A percentile compares a stretch with the other conserved stretches of the same genome.
Conservation (phyloP, 1,139 yeast species). For the Candida freyschussii region DNA sequence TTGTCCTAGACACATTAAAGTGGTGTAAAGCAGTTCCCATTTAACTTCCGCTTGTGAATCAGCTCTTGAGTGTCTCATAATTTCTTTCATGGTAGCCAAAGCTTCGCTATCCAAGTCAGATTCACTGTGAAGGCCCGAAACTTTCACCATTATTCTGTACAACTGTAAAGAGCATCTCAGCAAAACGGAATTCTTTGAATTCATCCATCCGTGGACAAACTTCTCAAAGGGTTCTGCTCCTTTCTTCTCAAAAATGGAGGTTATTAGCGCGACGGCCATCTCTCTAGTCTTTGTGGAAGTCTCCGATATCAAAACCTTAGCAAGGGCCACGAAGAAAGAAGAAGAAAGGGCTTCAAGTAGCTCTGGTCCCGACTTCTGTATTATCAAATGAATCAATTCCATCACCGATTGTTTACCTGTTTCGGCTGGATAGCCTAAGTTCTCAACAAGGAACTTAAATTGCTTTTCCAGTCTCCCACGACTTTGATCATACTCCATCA, state of each 20-base stretch:
- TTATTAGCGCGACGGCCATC: constrained; percentile 66
- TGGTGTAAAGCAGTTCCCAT: constrained; percentile 78
- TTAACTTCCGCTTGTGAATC: constrained; percentile 37
- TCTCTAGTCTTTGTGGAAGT: constrained; percentile 80
- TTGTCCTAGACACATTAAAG: constrained; percentile 49
- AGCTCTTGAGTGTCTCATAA: constrained; percentile 35
- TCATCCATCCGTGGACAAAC: constrained; percentile 66
- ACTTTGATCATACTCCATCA: constrained; percentile 95
- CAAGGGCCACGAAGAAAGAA: constrained; percentile 78
- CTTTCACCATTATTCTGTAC: constrained; percentile 57
- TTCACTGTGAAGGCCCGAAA: constrained; percentile 39
- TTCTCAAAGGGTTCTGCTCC: constrained; percentile 49
- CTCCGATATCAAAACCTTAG: constrained; percentile 75
- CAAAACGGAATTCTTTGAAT: constrained; percentile 46
- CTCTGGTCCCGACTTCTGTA: constrained; percentile 61
- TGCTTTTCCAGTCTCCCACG: constrained; percentile 80
- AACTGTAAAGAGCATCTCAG: constrained; percentile 74
- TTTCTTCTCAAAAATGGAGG: constrained; percentile 50
- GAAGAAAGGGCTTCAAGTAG: constrained; percentile 58
- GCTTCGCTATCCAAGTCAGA: constrained; percentile 33
- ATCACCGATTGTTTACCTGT: constrained; percentile 87
- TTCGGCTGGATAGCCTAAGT: constrained; percentile 79
- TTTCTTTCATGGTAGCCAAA: constrained; percentile 35
- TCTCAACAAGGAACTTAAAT: constrained; percentile 75
- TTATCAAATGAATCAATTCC: constrained; percentile 73